phyloP scores from a whole-genome alignment of 768 basidiomycete genomes.

The Auriscalpium vulgare region DNA sequence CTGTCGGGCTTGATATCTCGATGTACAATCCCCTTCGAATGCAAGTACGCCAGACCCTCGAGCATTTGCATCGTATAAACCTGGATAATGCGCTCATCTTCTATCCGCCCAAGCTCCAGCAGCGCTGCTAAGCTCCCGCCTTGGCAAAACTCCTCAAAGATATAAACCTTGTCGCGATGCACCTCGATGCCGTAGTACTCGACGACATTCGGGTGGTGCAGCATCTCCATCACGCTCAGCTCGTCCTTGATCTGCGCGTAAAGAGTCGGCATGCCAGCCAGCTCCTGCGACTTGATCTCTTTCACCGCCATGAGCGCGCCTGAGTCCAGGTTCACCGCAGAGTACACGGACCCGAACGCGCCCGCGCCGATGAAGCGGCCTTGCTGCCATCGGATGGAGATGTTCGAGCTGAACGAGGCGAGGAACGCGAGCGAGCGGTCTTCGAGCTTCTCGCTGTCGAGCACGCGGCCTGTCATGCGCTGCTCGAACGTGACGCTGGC shows the following conservation, averaged over 20 bases:
- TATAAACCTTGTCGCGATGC: conserved; percentile 97
- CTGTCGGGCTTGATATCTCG: conserved; percentile 99
- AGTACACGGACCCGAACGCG: conserved; percentile 98
- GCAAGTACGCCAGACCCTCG: conserved; percentile 88
- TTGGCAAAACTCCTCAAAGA: conserved; percentile 97
- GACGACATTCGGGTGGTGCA: conserved; percentile 96
- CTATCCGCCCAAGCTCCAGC: conserved; percentile 89
- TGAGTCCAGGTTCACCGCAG: conserved; percentile 92
- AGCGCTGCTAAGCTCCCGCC: conserved; percentile 87
- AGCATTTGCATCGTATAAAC: conserved; percentile 97
- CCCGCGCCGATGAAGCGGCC: conserved; percentile 98
- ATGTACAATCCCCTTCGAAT: conserved; percentile 87
- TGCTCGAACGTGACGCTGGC: conserved; percentile 56
- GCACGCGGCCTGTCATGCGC: conserved; percentile 78
- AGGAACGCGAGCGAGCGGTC: conserved; percentile 91
- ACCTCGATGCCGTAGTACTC: conserved; percentile 99
- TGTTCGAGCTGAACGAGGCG: conserved; percentile 91
- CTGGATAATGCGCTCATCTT: conserved; percentile 93
- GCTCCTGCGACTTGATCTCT: conserved; percentile 62
- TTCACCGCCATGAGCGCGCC: conserved; percentile 98
- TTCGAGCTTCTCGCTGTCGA: conserved; percentile 89
- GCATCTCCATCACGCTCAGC: conserved; percentile 94
- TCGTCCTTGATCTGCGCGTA: conserved; percentile 94
- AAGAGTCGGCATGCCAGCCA: conserved; percentile 79
- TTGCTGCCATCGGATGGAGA: conserved; percentile 97